Conservation (phyloP, 768 basidiomycete genomes). For the Podaxis mareebaensis region DNA sequence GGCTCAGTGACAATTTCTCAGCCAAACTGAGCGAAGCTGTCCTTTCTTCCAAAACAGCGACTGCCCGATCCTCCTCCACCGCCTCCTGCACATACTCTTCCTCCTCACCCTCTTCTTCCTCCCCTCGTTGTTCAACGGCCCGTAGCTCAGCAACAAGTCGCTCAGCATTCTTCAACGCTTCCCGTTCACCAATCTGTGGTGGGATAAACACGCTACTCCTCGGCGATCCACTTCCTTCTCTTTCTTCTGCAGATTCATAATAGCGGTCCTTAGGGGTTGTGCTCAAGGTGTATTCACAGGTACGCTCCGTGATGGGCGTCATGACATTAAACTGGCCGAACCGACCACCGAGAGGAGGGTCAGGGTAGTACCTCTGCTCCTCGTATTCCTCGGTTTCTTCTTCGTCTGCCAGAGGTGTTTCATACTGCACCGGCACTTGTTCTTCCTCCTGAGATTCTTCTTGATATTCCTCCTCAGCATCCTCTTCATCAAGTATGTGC, state of each 20-base stretch:
- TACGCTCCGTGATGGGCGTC: slow-evolving; percentile 97
- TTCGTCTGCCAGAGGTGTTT: slow-evolving; percentile 29
- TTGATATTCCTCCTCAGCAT: slow-evolving; percentile 27
- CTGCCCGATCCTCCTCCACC: slow-evolving; percentile 22
- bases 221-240: slow-evolving; percentile 25
- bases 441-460: slow-evolving; percentile 29
- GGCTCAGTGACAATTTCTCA: slow-evolving; percentile 61
- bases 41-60: slow-evolving; percentile 51
- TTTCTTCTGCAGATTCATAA: slow-evolving; percentile 21
- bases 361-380: slow-evolving; percentile 43
- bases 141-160: slow-evolving; percentile 52
- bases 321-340: slow-evolving; percentile 88
- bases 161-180: slow-evolving; percentile 55
- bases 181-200: slow-evolving; percentile 38
- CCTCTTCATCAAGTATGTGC: slow-evolving; percentile 23
- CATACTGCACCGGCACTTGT: slow-evolving; percentile 28
- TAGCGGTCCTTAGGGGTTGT: slow-evolving; percentile 49
- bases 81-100: slow-evolving; percentile 23
- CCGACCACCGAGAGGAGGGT: slow-evolving; percentile 67
- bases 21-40: slow-evolving; percentile 65
- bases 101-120: slow-evolving; percentile 27
- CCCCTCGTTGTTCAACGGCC: slow-evolving; percentile 35
- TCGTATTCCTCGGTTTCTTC: slow-evolving; percentile 30
- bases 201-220: slow-evolving; percentile 27
- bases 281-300: slow-evolving; percentile 76